A percentile compares a stretch with the other conserved stretches of the same genome.
Evolutionary conservation across 805 yeast genomes (phyloP).

Genomic region (Yarrowia bubula): DNA sequence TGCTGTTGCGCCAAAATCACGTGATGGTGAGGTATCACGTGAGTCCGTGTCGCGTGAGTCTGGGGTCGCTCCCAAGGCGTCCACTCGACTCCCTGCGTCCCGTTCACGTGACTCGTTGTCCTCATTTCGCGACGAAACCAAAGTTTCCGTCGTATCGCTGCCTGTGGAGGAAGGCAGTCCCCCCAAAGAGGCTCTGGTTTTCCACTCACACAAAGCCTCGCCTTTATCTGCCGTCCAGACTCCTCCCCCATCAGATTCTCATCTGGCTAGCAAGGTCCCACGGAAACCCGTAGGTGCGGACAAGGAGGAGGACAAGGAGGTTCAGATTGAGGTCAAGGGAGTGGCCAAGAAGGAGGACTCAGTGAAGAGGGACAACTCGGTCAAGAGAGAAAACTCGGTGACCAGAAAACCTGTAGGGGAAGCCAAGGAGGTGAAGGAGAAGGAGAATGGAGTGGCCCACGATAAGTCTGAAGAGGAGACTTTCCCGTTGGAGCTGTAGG

Average conservation of each 20-base stretch:
- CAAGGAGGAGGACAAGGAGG: neutral
- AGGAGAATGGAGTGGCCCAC: neutral
- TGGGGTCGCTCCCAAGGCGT: neutral
- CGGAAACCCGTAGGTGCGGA: slow-evolving; percentile 12
- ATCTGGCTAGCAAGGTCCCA: slow-evolving; percentile 5
- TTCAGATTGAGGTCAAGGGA: neutral
- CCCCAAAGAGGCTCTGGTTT: slow-evolving; percentile 11
- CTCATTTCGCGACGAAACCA: slow-evolving; percentile 5
- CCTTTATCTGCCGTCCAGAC: slow-evolving; percentile 23
- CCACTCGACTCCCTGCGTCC: neutral
- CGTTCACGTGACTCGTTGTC: slow-evolving; percentile 1
- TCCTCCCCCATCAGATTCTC: slow-evolving; percentile 24
- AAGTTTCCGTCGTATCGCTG: slow-evolving; percentile 13
- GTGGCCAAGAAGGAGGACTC: neutral
- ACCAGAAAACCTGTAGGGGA: neutral
- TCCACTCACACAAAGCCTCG: slow-evolving; percentile 21
- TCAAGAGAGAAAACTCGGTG: neutral
- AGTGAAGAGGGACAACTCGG: too few species aligned
- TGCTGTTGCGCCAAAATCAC: neutral
- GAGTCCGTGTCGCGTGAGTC: neutral
- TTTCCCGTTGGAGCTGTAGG: slow-evolving; percentile 7
- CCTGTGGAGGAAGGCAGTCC: slow-evolving; percentile 20
- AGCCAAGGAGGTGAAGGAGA: neutral
- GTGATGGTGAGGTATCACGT: neutral
- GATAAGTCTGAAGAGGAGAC: slow-evolving; percentile 4